These are phyloP conservation scores for Tricholoma sp. DNA, from an alignment of 768 basidiomycete species.

Conservation along the genomic window DNA sequence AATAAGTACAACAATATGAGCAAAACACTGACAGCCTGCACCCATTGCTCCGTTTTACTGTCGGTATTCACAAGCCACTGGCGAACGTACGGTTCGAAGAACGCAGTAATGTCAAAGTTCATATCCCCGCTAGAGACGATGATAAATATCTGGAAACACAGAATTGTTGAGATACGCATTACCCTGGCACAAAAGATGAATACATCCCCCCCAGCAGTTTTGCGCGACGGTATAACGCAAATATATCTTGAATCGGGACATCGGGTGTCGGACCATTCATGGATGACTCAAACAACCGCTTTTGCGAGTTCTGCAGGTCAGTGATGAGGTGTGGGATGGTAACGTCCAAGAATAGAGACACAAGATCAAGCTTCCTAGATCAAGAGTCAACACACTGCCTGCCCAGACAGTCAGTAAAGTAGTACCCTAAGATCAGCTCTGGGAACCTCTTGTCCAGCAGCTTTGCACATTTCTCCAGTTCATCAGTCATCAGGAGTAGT, in stretches of 20 bases:
- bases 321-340: constrained; percentile 59
- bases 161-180: constrained; percentile 21
- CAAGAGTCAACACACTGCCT: neutral
- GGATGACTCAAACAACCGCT: constrained; percentile 74
- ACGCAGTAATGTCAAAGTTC: constrained; percentile 63
- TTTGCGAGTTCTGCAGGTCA: constrained; percentile 66
- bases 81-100: constrained; percentile 85
- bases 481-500: constrained; percentile 77
- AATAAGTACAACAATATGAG: neutral
- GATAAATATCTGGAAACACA: constrained; percentile 3
- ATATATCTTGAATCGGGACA: constrained; percentile 86
- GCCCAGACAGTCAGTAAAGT: neutral
- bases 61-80: constrained; percentile 90
- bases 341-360: constrained; percentile 67
- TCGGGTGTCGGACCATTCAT: constrained; percentile 86
- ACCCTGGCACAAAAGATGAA: constrained; percentile 77
- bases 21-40: constrained; percentile 65
- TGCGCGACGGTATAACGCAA: constrained; percentile 76
- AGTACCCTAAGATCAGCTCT: constrained; percentile 75
- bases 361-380: constrained; percentile 64
- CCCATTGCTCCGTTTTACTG: constrained; percentile 90
- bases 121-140: constrained; percentile 40
- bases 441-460: constrained; percentile 83
- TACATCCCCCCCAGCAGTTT: constrained; percentile 77
- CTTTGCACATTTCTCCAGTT: constrained; percentile 84